phyloP scores from a whole-genome alignment of 208 protist genomes.

The Leishmania aethiopica region DNA sequence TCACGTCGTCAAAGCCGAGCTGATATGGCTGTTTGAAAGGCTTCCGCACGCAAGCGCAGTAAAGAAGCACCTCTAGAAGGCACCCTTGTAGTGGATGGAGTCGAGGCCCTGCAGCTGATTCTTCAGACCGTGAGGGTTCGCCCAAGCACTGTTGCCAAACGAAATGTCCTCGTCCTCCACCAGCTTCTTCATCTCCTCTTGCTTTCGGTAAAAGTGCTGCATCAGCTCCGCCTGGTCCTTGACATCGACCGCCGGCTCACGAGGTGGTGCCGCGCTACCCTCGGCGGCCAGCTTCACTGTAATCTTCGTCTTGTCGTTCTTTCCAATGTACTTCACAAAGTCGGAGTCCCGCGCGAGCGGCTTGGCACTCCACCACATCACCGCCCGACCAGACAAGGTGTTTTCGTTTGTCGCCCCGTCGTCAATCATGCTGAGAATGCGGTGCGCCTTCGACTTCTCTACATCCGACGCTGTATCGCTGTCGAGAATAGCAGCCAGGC shows the following conservation, averaged over 20 bases:
- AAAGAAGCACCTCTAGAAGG: not conserved
- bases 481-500: conserved; percentile 69
- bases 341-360: conserved; percentile 74
- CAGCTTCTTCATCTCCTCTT: conserved; percentile 94
- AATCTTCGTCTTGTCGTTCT: conserved; percentile 95
- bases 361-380: conserved; percentile 92
- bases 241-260: conserved; percentile 82
- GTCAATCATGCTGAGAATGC: conserved; percentile 83
- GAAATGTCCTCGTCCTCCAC: conserved; percentile 91
- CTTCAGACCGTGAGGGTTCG: conserved; percentile 87
- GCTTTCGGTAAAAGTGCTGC: conserved; percentile 91
- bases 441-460: conserved; percentile 81
- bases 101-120: conserved; percentile 88
- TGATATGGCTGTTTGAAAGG: not conserved
- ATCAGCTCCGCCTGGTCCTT: conserved; percentile 91
- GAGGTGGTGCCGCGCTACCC: conserved; percentile 70
- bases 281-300: conserved; percentile 88
- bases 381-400: conserved; percentile 60
- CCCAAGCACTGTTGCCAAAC: conserved; percentile 91
- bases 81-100: conserved; percentile 56
- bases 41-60: not conserved
- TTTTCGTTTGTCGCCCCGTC: conserved; percentile 83
- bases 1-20: not conserved
- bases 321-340: conserved; percentile 88
- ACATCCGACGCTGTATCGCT: conserved; percentile 51